A percentile compares a stretch with the other conserved stretches of the same genome.
Evolutionary conservation across 2,329 filamentous ascomycete species (phyloP).

Genomic region (Hymenoscyphus albidus): DNA sequence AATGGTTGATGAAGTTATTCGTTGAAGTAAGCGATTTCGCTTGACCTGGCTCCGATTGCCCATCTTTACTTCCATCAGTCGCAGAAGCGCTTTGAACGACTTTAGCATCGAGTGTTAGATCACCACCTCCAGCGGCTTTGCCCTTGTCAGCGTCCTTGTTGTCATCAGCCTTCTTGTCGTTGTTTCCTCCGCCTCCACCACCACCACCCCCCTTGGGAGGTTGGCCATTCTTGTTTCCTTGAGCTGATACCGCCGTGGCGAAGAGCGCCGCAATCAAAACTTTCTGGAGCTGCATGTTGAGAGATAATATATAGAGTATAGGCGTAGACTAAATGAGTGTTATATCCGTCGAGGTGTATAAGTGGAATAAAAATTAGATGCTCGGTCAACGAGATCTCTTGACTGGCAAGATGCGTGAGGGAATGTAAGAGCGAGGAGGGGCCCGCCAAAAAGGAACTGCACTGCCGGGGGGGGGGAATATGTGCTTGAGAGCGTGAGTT

Average conservation of each 20-base stretch:
- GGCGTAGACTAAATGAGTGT: slow-evolving; percentile 21
- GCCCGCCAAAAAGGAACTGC: slow-evolving; percentile 24
- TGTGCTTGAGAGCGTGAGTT: slow-evolving; percentile 20
- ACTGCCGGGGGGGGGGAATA: slow-evolving; percentile 20
- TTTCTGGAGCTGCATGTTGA: slow-evolving; percentile 31
- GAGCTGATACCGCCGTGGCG: slow-evolving; percentile 22
- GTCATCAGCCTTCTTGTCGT: slow-evolving; percentile 6
- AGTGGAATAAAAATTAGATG: slow-evolving; percentile 29
- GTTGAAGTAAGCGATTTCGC: slow-evolving; percentile 24
- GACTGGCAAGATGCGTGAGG: slow-evolving; percentile 33
- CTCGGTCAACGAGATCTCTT: slow-evolving; percentile 38
- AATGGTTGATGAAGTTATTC: slow-evolving; percentile 33
- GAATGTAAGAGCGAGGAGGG: slow-evolving; percentile 31
- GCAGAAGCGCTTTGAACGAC: slow-evolving; percentile 31
- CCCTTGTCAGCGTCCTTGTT: slow-evolving; percentile 12
- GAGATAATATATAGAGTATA: slow-evolving; percentile 9
- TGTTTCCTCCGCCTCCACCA: slow-evolving; percentile 7
- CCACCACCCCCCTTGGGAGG: neutral
- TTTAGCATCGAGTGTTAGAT: slow-evolving; percentile 17
- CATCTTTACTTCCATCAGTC: slow-evolving; percentile 26
- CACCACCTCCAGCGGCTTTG: slow-evolving; percentile 9
- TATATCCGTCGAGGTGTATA: slow-evolving; percentile 34
- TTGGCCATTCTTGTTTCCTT: neutral
- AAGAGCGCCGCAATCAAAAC: slow-evolving; percentile 27
- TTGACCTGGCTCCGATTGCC: slow-evolving; percentile 19